Percentiles rank a stretch among this genome's conserved stretches.
Evolutionary conservation across 345 rosid genomes (phyloP).

Genomic region (Eucalyptus polyanthemos): DNA sequence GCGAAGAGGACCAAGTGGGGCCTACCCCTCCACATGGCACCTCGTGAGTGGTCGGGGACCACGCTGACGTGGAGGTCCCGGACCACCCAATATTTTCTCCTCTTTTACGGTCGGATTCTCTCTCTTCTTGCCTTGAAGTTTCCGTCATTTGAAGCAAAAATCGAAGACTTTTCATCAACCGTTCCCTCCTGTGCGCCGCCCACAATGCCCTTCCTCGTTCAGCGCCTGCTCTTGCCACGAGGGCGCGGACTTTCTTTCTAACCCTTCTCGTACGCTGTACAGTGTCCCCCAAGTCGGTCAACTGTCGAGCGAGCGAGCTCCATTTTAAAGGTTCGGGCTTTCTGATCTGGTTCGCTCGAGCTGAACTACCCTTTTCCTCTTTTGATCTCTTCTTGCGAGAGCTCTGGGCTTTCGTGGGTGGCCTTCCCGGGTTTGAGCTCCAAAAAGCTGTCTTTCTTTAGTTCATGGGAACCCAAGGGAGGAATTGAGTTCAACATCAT

Average conservation of each 20-base stretch:
- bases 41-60: no score
- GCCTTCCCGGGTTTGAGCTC: neutral
- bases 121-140: neutral
- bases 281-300: neutral
- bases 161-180: neutral
- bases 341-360: neutral
- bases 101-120: neutral
- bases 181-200: neutral
- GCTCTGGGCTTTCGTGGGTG: neutral
- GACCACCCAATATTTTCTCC: no score
- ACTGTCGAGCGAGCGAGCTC: neutral
- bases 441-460: no score
- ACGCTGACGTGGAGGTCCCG: no score
- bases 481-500: neutral
- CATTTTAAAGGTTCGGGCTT: neutral
- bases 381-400: neutral
- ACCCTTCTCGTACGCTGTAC: neutral
- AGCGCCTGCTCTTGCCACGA: neutral
- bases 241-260: neutral
- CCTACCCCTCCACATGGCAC: no score
- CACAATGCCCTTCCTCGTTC: neutral
- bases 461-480: no score
- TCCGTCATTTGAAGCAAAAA: neutral
- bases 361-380: neutral
- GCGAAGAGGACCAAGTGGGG: no score